Evolutionary conservation across 352 stramenopile species (phyloP), one percentile per base, ranked within the genome.

Genomic region (Aphanomyces cochlioides): DNA sequence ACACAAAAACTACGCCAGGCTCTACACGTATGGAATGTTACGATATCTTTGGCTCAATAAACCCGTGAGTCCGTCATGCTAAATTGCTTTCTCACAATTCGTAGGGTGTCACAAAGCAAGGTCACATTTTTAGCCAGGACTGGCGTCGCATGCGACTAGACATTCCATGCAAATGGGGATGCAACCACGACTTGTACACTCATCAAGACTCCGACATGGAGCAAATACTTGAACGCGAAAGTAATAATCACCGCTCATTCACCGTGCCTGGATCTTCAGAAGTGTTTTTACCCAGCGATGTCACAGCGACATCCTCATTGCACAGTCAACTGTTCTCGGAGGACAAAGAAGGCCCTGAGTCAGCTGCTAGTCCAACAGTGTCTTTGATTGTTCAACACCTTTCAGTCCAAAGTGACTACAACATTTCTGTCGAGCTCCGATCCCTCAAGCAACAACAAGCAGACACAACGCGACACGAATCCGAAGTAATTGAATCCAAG

Each of bases 1-100:
- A 34, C 80, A 77, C 0, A 69, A 73, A 43, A 87, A 74, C 38
- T 90, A 83, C 66, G 87, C 81, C 10, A 76, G 77, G 6, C 61
- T 94, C 56, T 91, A 82, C 34, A 63, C 64, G 17, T 59, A 61
- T 38, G 53, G n/a, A 21, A 70, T 70, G 64, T 50, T 70, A 19
- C 48, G 64, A 12, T 70, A 70, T 50, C 17, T 70, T 28, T 70
- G 64, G 64, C 64, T 70, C 8, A 40, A 70, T 34, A 70, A 70
- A 36, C 64, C 64, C 7, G 64, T 70, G 48, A 19, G 63, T 54
- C 19, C 13, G 13, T 59, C 36, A 21, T 28, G 12, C 19, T 59
- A 37, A 12, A 21, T 37, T 59, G 50, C 10, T 28, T 53, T 53
- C 13, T n/a, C 45, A 53, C 45, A 53, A 53, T 53, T 53, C 45